These are phyloP conservation scores for Ganoderma boninense DNA, from an alignment of 1,284 basidiomycete genomes.

Conservation along the genomic window DNA sequence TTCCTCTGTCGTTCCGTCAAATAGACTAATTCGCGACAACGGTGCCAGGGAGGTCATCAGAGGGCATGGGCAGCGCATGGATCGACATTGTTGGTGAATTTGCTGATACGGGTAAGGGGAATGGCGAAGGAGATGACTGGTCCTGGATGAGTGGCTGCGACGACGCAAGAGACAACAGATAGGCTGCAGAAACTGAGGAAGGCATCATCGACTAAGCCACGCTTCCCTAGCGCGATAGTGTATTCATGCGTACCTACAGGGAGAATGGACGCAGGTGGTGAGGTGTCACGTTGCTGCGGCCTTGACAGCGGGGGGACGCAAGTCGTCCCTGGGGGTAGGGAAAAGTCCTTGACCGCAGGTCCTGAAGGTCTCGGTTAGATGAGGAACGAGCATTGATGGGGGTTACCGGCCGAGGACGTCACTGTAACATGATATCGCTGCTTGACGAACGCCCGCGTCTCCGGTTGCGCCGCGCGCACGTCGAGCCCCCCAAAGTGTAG, in stretches of 20 bases:
- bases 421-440: too few relatives aligned
- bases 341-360: slow-evolving; percentile 45
- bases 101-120: slow-evolving; percentile 39
- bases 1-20: slow-evolving; percentile 86
- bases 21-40: slow-evolving; percentile 82
- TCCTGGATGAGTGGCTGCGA: slow-evolving; percentile 22
- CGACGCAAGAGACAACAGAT: slow-evolving; percentile 25
- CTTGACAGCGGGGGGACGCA: not conserved
- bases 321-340: slow-evolving; percentile 41
- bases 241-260: slow-evolving; percentile 15
- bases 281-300: slow-evolving; percentile 14
- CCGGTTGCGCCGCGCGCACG: slow-evolving; percentile 29
- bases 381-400: too few relatives aligned
- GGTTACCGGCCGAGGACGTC: too few relatives aligned
- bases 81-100: slow-evolving; percentile 51
- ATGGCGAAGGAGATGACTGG: slow-evolving; percentile 34
- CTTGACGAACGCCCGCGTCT: slow-evolving; percentile 34
- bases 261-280: not conserved
- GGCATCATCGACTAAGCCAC: slow-evolving; percentile 15
- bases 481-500: slow-evolving; percentile 42
- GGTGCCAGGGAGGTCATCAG: slow-evolving; percentile 72
- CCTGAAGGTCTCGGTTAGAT: slow-evolving; percentile 7
- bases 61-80: slow-evolving; percentile 75
- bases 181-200: slow-evolving; percentile 22
- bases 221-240: slow-evolving; percentile 25